A percentile compares a stretch with the other conserved stretches of the same genome.
These are phyloP conservation scores for Zizania latifolia DNA, from an alignment of 176 grass and related monocot species.

Conservation along the genomic window DNA sequence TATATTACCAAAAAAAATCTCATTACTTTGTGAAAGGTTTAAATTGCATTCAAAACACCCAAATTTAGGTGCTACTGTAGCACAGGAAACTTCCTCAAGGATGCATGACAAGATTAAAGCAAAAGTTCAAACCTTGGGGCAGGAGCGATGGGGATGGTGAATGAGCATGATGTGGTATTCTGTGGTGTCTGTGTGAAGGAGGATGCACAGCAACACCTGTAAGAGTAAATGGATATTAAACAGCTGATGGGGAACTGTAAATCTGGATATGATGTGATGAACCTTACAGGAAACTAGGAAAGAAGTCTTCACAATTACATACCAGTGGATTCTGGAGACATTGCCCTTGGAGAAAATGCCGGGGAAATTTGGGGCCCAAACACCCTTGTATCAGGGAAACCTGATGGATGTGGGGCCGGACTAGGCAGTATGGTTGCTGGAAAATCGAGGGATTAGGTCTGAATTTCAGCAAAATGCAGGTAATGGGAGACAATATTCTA, in stretches of 20 bases:
- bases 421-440: conserved; percentile 28
- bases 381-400: conserved; percentile 28
- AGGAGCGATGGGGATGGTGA: conserved; percentile 44
- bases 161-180: conserved; percentile 30
- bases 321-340: conserved; percentile 54
- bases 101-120: not conserved
- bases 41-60: not conserved
- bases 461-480: not conserved
- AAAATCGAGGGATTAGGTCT: conserved; percentile 6
- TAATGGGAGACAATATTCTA: conserved; percentile 1
- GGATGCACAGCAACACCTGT: conserved; percentile 30
- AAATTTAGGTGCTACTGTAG: not conserved
- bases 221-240: conserved; percentile 21
- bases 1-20: not conserved
- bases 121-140: conserved; percentile 47
- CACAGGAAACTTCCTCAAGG: not conserved
- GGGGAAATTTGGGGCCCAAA: conserved; percentile 43
- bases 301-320: conserved; percentile 16
- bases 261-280: not conserved
- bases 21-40: not conserved
- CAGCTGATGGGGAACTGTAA: conserved; percentile 7
- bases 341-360: conserved; percentile 37
- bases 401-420: conserved; percentile 36
- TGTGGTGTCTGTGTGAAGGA: conserved; percentile 47
- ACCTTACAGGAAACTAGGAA: not conserved